Evolutionary conservation across 2,329 filamentous ascomycete genomes (phyloP), one percentile per base, ranked within the genome.

Genomic region (Rhynchosporium agropyri): DNA sequence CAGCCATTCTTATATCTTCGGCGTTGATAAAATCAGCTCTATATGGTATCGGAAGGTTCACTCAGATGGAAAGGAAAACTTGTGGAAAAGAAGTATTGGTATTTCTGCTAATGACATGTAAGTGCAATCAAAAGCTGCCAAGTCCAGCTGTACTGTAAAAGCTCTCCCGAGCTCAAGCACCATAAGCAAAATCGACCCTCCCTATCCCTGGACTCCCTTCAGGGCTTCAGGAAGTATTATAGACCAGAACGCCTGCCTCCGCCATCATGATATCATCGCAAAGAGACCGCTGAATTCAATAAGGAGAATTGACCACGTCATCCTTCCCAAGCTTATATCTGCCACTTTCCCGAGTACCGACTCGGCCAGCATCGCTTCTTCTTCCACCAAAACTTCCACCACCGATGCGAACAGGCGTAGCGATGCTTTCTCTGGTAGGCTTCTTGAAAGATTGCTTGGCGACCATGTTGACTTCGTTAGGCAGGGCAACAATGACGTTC

Each of bases 381-480:
- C 83, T 77, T 61, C 74, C 74, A 64, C 71, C 76, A 38, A 69
- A 60, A 58, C 79, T 80, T 62, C 81, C 78, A 20, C 82, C 77
- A 61, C 74, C 74, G 65, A 71, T 75, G 72, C 79, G 81, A 50
- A 78, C 79, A 66, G 76, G 78, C 58, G 70, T 87, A 76, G 42
- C 85, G 75, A 99, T 98, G 76, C 92, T 97, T 80, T 99, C 92
- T 43, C 95, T 82, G 0, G 95, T 98, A 1, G 94, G 92, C 73
- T 88, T 88, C 81, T 91, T 91, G 73, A 99, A 84, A 62, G 87
- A 89, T 70, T 89, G 85, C 77, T 94, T 93, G 51, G 89, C 89
- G 12, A 99, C 91, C 93, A 98, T 98, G 77, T 97, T 96, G 69
- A 99, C 95, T 76, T 98, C 93, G 74, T 99, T 97, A 2, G 95